phyloP scores from a whole-genome alignment of 345 rosid genomes.

The Microthlaspi erraticum region DNA sequence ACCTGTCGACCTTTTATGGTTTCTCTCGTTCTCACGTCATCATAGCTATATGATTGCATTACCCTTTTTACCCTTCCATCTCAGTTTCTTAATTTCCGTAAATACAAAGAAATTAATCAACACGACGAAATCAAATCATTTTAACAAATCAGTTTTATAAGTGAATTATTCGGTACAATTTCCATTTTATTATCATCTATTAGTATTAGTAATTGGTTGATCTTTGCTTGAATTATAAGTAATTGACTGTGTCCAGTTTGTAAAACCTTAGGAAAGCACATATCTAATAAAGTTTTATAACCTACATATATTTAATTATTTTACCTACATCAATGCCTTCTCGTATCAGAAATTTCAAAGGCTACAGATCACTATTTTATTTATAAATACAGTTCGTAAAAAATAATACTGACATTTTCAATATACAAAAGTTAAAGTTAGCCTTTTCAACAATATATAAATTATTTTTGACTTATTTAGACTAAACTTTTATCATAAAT shows the following conservation, averaged over 20 bases:
- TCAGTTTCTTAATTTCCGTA: background rate
- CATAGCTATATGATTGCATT: background rate
- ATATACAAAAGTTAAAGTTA: too few relatives aligned
- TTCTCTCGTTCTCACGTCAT: conserved; percentile 25
- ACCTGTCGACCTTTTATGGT: conserved; percentile 24
- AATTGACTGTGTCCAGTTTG: background rate
- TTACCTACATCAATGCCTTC: background rate
- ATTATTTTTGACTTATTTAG: too few relatives aligned
- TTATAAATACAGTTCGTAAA: background rate
- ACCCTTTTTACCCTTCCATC: conserved; percentile 10
- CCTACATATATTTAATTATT: background rate
- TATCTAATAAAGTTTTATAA: background rate
- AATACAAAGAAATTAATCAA: background rate
- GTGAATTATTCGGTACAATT: background rate
- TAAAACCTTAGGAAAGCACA: background rate
- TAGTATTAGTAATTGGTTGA: background rate
- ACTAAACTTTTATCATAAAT: too few relatives aligned
- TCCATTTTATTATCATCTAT: background rate
- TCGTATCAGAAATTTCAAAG: background rate
- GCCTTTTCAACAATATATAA: background rate
- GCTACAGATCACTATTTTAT: background rate
- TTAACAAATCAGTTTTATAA: background rate
- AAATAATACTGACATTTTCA: too few relatives aligned
- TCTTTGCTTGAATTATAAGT: background rate
- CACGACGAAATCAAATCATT: conserved; percentile 9